These are phyloP conservation scores for Daldinia sp. DNA, from an alignment of 2,329 filamentous ascomycete species.

Conservation along the genomic window DNA sequence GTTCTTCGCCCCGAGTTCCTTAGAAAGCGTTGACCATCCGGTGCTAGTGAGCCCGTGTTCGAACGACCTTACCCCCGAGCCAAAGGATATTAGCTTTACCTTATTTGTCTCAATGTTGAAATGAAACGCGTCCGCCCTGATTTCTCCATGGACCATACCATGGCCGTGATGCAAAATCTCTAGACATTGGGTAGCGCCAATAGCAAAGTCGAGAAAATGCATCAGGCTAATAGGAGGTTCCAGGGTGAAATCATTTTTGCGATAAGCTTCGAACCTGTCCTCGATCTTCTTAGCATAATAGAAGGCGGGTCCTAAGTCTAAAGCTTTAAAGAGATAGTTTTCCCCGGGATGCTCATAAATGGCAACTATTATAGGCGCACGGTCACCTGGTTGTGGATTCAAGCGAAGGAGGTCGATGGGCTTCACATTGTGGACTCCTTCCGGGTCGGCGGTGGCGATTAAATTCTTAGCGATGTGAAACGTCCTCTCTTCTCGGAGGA, in stretches of 20 bases:
- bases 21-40: slow-evolving; percentile 84
- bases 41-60: slow-evolving; percentile 87
- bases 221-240: slow-evolving; percentile 72
- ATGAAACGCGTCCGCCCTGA: slow-evolving; percentile 90
- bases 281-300: slow-evolving; percentile 65
- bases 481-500: slow-evolving; percentile 83
- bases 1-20: slow-evolving; percentile 84
- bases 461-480: slow-evolving; percentile 83
- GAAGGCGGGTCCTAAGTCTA: slow-evolving; percentile 81
- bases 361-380: slow-evolving; percentile 75
- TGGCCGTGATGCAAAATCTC: slow-evolving; percentile 92
- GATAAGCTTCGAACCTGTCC: slow-evolving; percentile 58
- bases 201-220: slow-evolving; percentile 87
- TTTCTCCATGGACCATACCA: slow-evolving; percentile 87
- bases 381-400: slow-evolving; percentile 72
- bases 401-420: slow-evolving; percentile 83
- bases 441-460: slow-evolving; percentile 73
- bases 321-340: slow-evolving; percentile 74
- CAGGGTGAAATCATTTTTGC: slow-evolving; percentile 56
- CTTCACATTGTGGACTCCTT: slow-evolving; percentile 78
- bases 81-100: slow-evolving; percentile 85
- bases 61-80: slow-evolving; percentile 85
- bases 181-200: slow-evolving; percentile 84
- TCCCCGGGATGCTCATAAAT: slow-evolving; percentile 82
- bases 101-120: slow-evolving; percentile 74